These are phyloP conservation scores for Pichia eremophila DNA, from an alignment of 805 yeast species.

Conservation along the genomic window DNA sequence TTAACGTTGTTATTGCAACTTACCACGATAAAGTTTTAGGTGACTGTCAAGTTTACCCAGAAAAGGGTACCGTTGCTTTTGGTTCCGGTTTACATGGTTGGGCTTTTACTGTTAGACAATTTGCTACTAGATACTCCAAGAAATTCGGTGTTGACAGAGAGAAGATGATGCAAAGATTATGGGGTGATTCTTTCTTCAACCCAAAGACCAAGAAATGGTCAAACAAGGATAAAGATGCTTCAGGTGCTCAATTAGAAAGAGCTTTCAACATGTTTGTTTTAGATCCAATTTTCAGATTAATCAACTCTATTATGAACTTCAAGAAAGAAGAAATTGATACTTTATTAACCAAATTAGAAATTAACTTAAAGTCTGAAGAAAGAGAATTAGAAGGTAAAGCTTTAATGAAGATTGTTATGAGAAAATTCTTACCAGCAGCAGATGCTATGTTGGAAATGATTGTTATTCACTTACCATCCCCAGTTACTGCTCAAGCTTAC, in stretches of 20 bases:
- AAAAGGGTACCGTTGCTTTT: constrained; percentile 97
- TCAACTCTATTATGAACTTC: constrained; percentile 96
- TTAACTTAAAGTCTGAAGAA: constrained; percentile 89
- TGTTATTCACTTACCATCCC: constrained; percentile 96
- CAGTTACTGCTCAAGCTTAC: constrained; percentile 98
- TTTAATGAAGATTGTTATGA: constrained; percentile 95
- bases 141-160: constrained; percentile 97
- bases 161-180: constrained; percentile 98
- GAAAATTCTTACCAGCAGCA: constrained; percentile 99
- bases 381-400: constrained; percentile 99
- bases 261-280: constrained; percentile 98
- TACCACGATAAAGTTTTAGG: constrained; percentile 86
- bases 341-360: constrained; percentile 89
- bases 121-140: constrained; percentile 95
- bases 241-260: constrained; percentile 93
- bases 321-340: constrained; percentile 94
- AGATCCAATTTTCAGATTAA: constrained; percentile 98
- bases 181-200: constrained; percentile 99
- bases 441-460: constrained; percentile 99
- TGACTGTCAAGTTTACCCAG: constrained; percentile 98
- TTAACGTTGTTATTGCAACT: constrained; percentile 95
- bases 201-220: constrained; percentile 99
- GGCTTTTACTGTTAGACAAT: constrained; percentile 99
- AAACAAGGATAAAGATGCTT: constrained; percentile 90
- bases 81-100: constrained; percentile 99